Conservation (phyloP, 2,329 filamentous ascomycete genomes). For the Pseudocercospora ulei region DNA sequence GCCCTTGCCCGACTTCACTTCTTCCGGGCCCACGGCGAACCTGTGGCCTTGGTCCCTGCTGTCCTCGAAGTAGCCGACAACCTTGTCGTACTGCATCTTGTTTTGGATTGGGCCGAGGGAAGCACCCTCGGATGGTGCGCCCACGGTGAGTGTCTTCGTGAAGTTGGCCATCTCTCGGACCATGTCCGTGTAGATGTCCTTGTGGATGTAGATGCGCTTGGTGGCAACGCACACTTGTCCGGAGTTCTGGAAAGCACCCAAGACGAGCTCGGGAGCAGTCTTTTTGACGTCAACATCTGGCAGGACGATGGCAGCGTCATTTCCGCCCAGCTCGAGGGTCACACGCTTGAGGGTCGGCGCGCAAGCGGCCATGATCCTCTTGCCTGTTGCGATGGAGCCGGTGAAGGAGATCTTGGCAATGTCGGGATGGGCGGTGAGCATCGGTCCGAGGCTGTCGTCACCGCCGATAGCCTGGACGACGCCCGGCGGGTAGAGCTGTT, state of each 20-base stretch:
- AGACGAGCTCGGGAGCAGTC: constrained; percentile 43
- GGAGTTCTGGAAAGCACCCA: constrained; percentile 49
- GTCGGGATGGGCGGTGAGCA: constrained; percentile 50
- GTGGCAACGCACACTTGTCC: constrained; percentile 49
- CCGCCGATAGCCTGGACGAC: constrained; percentile 54
- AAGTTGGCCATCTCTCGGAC: constrained; percentile 41
- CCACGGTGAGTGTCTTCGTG: constrained; percentile 40
- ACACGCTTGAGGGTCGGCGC: constrained; percentile 51
- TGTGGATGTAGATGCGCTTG: constrained; percentile 51
- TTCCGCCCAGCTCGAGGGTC: constrained; percentile 54
- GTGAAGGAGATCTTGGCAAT: constrained; percentile 57
- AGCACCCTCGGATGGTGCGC: constrained; percentile 36
- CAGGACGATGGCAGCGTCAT: constrained; percentile 52
- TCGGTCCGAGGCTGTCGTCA: constrained; percentile 51
- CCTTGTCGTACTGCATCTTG: constrained; percentile 47
- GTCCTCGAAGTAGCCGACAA: constrained; percentile 38
- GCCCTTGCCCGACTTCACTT: constrained; percentile 38
- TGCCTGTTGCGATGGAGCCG: constrained; percentile 51
- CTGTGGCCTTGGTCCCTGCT: constrained; percentile 39
- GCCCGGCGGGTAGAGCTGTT: constrained; percentile 51
- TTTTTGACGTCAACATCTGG: constrained; percentile 50
- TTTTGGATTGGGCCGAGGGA: constrained; percentile 53
- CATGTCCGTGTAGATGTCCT: constrained; percentile 45
- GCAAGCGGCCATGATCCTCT: constrained; percentile 51
- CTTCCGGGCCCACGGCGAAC: constrained; percentile 47